Percentiles rank a stretch among this genome's conserved stretches.
phyloP scores from a whole-genome alignment of 768 basidiomycete genomes.

The Leccinum ochraceum region DNA sequence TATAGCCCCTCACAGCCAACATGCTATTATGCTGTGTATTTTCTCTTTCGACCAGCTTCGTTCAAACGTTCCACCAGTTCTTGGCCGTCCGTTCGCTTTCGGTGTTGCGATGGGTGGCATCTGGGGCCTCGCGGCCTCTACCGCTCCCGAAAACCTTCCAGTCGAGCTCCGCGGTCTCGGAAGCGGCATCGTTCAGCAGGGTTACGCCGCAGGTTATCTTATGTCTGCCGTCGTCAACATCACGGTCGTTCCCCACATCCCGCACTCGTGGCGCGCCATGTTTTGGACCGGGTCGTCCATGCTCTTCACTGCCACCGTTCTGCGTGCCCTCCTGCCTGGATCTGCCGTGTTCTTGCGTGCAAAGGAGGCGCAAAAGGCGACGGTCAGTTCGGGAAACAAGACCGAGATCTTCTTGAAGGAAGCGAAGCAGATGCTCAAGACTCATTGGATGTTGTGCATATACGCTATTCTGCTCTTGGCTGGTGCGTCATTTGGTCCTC shows the following conservation, averaged over 20 bases:
- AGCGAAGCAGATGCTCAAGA: conserved; percentile 73
- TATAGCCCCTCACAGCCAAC: conserved; percentile 82
- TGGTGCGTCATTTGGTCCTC: conserved; percentile 26
- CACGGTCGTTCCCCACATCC: conserved; percentile 43
- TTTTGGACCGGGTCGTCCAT: conserved; percentile 83
- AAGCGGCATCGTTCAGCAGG: conserved; percentile 86
- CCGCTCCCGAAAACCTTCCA: conserved; percentile 87
- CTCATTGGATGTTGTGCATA: conserved; percentile 80
- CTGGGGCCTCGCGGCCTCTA: conserved; percentile 84
- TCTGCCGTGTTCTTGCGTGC: conserved; percentile 72
- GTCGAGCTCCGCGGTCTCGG: conserved; percentile 87
- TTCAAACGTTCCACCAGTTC: conserved; percentile 73
- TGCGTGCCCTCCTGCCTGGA: conserved; percentile 77
- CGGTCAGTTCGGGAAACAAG: conserved; percentile 45
- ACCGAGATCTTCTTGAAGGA: conserved; percentile 73
- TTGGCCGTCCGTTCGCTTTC: conserved; percentile 76
- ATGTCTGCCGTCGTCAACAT: conserved; percentile 84
- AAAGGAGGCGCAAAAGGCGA: conserved; percentile 50
- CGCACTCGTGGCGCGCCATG: conserved; percentile 65
- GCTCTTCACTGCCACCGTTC: conserved; percentile 62
- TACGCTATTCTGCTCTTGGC: conserved; percentile 85
- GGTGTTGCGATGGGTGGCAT: conserved; percentile 89
- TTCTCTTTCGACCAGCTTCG: conserved; percentile 81
- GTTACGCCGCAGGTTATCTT: conserved; percentile 89
- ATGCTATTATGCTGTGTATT: conserved; percentile 69